Conservation (phyloP, 768 basidiomycete genomes). For the Sistotremastrum niveocremeum region DNA sequence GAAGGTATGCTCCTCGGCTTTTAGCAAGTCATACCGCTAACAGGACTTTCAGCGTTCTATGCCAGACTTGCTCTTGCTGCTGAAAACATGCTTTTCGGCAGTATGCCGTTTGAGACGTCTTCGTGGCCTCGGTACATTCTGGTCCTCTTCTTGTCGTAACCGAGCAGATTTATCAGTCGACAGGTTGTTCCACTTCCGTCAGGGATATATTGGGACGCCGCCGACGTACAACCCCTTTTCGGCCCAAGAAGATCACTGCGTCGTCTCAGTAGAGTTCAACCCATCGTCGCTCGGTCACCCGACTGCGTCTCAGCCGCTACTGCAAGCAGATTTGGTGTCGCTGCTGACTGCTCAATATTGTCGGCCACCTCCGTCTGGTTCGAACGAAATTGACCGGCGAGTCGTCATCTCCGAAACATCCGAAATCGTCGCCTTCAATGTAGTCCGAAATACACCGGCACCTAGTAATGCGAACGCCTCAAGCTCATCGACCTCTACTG, state of each 20-base stretch:
- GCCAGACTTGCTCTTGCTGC: conserved; percentile 12
- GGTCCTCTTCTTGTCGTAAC: not conserved
- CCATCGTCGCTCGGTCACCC: conserved; percentile 26
- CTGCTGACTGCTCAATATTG: conserved; percentile 20
- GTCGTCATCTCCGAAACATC: conserved; percentile 52
- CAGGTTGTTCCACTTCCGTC: conserved; percentile 43
- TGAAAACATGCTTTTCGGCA: conserved; percentile 1
- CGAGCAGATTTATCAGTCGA: conserved; percentile 13
- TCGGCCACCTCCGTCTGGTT: conserved; percentile 10
- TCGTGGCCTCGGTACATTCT: not conserved
- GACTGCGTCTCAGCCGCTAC: conserved; percentile 46
- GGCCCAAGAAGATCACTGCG: conserved; percentile 21
- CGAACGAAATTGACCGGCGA: conserved; percentile 22
- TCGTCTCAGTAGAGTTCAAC: conserved; percentile 42
- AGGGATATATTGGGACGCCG: conserved; percentile 32
- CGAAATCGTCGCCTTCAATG: conserved; percentile 47
- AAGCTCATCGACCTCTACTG: conserved; percentile 9
- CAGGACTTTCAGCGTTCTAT: not conserved
- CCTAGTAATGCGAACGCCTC: not conserved
- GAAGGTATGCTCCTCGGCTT: conserved; percentile 19
- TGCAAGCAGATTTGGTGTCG: conserved; percentile 26
- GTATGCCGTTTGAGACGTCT: no score
- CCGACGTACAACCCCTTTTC: conserved; percentile 14
- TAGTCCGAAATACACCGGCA: conserved; percentile 14
- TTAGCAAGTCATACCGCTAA: conserved; percentile 1